phyloP scores from a whole-genome alignment of 1,139 yeast species.

The Sugiyamaella novakii region DNA sequence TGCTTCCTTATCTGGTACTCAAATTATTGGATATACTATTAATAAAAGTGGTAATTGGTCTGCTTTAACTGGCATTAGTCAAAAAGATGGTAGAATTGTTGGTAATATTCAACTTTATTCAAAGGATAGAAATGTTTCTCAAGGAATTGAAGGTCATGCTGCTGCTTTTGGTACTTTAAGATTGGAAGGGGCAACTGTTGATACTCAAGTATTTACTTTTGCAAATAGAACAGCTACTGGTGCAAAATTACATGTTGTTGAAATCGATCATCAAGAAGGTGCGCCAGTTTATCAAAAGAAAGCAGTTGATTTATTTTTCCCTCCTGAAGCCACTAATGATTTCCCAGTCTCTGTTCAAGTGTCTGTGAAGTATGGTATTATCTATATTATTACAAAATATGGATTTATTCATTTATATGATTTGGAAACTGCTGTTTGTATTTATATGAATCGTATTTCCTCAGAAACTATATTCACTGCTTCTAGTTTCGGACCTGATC shows the following conservation, averaged over 20 bases:
- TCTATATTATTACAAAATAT: conserved; percentile 88
- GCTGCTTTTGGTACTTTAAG: conserved; percentile 80
- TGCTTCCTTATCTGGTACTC: conserved; percentile 73
- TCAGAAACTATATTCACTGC: conserved; percentile 97
- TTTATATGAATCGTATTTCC: conserved; percentile 95
- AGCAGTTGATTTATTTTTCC: conserved; percentile 91
- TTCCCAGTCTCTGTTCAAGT: conserved; percentile 95
- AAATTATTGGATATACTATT: conserved; percentile 87
- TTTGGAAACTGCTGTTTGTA: conserved; percentile 85
- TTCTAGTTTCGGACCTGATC: conserved; percentile 57
- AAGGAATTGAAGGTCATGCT: conserved; percentile 97
- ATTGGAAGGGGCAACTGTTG: conserved; percentile 70
- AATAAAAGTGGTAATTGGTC: conserved; percentile 88
- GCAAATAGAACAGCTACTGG: conserved; percentile 77
- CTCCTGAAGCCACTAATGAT: conserved; percentile 94
- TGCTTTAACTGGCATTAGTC: conserved; percentile 93
- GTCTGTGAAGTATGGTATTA: conserved; percentile 80
- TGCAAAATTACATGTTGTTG: conserved; percentile 88
- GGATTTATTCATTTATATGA: conserved; percentile 97
- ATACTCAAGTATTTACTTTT: conserved; percentile 84
- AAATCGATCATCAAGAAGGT: conserved; percentile 88
- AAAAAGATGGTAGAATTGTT: conserved; percentile 91
- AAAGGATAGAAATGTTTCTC: conserved; percentile 86
- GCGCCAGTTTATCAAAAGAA: conserved; percentile 88
- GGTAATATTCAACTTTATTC: conserved; percentile 95